Evolutionary conservation across 2,329 filamentous ascomycete genomes (phyloP).

Genomic region (Fusarium torulosum): DNA sequence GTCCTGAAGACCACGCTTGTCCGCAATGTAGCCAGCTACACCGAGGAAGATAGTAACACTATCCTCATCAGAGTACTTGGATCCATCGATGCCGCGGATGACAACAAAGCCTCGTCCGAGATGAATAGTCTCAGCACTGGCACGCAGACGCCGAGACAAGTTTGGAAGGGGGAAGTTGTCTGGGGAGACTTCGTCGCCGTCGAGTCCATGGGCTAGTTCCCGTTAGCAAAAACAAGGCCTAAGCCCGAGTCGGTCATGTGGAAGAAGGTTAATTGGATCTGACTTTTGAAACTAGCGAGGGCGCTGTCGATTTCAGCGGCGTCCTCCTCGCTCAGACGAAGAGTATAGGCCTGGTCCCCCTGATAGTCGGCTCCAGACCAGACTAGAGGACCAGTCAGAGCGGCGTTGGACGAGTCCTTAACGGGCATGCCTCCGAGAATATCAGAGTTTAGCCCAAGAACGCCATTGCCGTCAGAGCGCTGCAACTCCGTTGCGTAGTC

Average conservation of each 20-base stretch:
- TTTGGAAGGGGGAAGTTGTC: slow-evolving; percentile 58
- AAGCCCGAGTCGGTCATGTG: not conserved
- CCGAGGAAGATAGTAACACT: slow-evolving; percentile 68
- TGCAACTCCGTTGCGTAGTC: slow-evolving; percentile 16
- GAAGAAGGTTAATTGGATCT: slow-evolving; percentile 9
- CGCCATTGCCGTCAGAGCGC: slow-evolving; percentile 10
- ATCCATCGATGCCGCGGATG: slow-evolving; percentile 65
- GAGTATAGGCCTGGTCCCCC: slow-evolving; percentile 25
- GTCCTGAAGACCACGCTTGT: slow-evolving; percentile 64
- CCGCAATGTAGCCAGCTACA: slow-evolving; percentile 67
- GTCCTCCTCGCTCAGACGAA: slow-evolving; percentile 37
- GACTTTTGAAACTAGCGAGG: slow-evolving; percentile 48
- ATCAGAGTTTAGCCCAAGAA: slow-evolving; percentile 32
- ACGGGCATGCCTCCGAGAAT: slow-evolving; percentile 1
- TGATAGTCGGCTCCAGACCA: slow-evolving; percentile 45
- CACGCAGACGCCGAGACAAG: slow-evolving; percentile 52
- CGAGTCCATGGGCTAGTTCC: slow-evolving; percentile 33
- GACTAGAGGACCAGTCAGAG: slow-evolving; percentile 40
- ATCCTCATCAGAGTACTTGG: slow-evolving; percentile 64
- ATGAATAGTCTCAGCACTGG: slow-evolving; percentile 55
- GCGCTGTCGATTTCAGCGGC: slow-evolving; percentile 42
- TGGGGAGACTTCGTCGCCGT: slow-evolving; percentile 36
- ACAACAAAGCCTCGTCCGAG: slow-evolving; percentile 64
- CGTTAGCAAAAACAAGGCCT: slow-evolving; percentile 25
- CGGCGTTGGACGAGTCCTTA: slow-evolving; percentile 19